Base-by-base conservation (phyloP, 2,329 filamentous ascomycete species). In the Botrytis sinoallii region DNA sequence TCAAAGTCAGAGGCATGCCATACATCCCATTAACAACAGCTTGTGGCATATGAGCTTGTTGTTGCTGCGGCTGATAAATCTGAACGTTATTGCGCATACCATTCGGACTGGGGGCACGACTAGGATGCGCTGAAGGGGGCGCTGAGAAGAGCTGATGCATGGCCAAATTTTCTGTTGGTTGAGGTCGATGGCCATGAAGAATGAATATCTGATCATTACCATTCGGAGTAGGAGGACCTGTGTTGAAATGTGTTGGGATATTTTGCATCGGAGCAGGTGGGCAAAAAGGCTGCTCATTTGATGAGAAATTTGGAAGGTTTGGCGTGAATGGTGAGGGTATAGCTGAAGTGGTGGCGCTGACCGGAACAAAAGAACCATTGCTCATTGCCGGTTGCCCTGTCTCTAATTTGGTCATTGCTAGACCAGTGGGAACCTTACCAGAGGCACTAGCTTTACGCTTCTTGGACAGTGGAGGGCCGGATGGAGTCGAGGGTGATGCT, bases 371-470 rank as follows among this genome's bases (percentile, higher is more conserved):
- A 76, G 83, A 75, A 82, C 84, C 75, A 80, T 81, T 79, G 72
- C 80, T 77, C 76, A 42, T 76, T 77, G 35, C 79, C 71, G 72
- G 10, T 57, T 84, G 84, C 72, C 81, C 84, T 2, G 89, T 90
- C 77, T 96, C 92, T 52, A 96, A 85, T 72, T 90, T 90, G 2
- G 94, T 97, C 94, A 97, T 97, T 12, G 91, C 88, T 77, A 97
- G 83, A 25, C 89, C 90, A 29, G 88, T 90, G 0, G 93, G 92
- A 22, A 97, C 84, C 81, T 93, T 93, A 48, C 85, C 83, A 25
- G 89, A 88, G 59, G 87, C 87, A 81, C 91, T 94, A 9, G 91
- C 90, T 82, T 97, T 97, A 76, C 94, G 88, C 83, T 94, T 94
- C 85, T 97, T 97, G 61, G 89, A 87, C 48, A 86, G 86, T 2